These are phyloP conservation scores for Phoma sp. DNA, from an alignment of 2,329 filamentous ascomycete species.

Conservation along the genomic window DNA sequence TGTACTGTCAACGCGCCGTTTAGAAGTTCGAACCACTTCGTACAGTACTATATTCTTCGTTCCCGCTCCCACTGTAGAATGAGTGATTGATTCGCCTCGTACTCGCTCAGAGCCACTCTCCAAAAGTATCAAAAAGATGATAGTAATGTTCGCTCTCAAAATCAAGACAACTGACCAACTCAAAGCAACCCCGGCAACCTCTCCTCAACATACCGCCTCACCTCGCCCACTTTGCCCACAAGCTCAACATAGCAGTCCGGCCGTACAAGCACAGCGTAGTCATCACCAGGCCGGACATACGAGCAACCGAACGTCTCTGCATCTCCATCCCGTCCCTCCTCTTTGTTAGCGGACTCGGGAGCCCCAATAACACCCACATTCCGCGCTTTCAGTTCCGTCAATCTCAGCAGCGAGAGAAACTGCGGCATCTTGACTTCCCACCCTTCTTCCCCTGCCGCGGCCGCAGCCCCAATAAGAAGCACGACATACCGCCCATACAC, in stretches of 20 bases:
- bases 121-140: too few relatives aligned
- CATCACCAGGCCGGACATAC: conserved; percentile 2
- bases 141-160: too few relatives aligned
- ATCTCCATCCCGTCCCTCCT: background rate
- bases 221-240: background rate
- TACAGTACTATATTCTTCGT: too few relatives aligned
- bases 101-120: too few relatives aligned
- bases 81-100: too few relatives aligned
- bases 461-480: background rate
- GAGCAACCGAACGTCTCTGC: conserved; percentile 9
- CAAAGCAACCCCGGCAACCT: background rate
- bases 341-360: background rate
- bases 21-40: too few relatives aligned
- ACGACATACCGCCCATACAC: conserved; percentile 18
- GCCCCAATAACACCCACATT: background rate
- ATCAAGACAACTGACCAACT: too few relatives aligned
- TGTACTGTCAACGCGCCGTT: too few relatives aligned
- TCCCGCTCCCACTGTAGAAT: too few relatives aligned
- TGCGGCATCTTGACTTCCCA: background rate
- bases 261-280: conserved; percentile 16
- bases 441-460: background rate
- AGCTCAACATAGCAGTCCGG: conserved; percentile 21
- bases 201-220: background rate
- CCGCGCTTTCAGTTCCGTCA: conserved; percentile 4
- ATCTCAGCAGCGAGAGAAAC: conserved; percentile 2